Percentiles rank a stretch among this genome's conserved stretches.
Conservation (phyloP, 768 basidiomycete species). For the Russula vinacea region DNA sequence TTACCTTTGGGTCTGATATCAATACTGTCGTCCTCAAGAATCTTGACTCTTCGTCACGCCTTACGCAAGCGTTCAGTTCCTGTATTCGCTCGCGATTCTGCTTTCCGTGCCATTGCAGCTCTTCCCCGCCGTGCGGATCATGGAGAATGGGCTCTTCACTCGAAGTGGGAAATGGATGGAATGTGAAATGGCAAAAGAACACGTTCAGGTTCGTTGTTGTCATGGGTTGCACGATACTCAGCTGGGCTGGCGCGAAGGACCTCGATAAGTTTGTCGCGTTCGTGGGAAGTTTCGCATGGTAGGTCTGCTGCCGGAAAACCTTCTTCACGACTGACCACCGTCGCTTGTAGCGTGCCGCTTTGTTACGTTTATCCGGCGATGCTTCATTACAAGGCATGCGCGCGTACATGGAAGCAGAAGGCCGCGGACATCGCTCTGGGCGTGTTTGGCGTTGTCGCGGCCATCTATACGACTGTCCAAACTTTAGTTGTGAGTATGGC, state of each 20-base stretch:
- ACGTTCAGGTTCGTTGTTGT: slow-evolving; percentile 74
- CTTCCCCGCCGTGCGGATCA: slow-evolving; percentile 95
- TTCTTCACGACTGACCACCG: not conserved
- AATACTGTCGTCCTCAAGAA: slow-evolving; percentile 95
- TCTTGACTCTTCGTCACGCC: slow-evolving; percentile 73
- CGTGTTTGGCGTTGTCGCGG: slow-evolving; percentile 67
- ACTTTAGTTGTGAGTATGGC: slow-evolving; percentile 58
- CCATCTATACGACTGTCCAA: slow-evolving; percentile 76
- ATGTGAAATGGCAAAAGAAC: slow-evolving; percentile 98
- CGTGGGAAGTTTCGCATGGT: slow-evolving; percentile 94
- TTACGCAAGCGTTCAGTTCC: slow-evolving; percentile 90
- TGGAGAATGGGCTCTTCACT: slow-evolving; percentile 92
- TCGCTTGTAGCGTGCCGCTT: slow-evolving; percentile 67
- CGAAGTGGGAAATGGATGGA: slow-evolving; percentile 78
- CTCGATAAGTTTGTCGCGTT: slow-evolving; percentile 95
- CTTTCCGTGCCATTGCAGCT: slow-evolving; percentile 92
- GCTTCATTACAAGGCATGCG: slow-evolving; percentile 86
- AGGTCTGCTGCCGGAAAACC: slow-evolving; percentile 33
- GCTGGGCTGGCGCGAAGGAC: slow-evolving; percentile 79
- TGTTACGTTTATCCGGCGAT: slow-evolving; percentile 94
- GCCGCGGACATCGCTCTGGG: slow-evolving; percentile 67
- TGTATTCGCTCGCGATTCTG: slow-evolving; percentile 90
- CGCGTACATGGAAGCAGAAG: slow-evolving; percentile 65
- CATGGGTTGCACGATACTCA: slow-evolving; percentile 75
- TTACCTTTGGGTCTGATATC: slow-evolving; percentile 82